Conservation (phyloP, 2,329 filamentous ascomycete genomes). For the Cytospora paraplurivora region DNA sequence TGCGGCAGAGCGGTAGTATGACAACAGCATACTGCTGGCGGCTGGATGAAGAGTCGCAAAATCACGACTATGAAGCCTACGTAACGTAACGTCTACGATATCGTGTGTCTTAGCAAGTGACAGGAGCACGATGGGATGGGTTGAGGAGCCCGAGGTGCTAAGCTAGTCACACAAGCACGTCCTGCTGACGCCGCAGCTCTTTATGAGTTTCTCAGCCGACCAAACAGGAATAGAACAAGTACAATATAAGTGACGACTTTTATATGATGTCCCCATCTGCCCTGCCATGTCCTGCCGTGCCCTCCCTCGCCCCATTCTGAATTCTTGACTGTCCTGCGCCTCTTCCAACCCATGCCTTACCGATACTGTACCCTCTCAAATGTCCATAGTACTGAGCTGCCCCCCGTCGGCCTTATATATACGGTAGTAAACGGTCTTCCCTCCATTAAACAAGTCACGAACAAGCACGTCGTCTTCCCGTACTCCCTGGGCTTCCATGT, state of each 20-base stretch:
- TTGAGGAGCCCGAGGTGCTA: not conserved
- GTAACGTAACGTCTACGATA: not conserved
- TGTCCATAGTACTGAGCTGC: not conserved
- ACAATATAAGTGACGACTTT: too few relatives aligned
- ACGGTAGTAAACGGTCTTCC: slow-evolving; percentile 7
- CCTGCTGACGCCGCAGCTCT: not conserved
- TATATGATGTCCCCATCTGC: too few relatives aligned
- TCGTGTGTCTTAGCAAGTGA: not conserved
- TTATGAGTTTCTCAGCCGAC: too few relatives aligned
- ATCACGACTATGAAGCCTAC: not conserved
- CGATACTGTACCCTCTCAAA: not conserved
- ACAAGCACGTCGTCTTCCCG: slow-evolving; percentile 1
- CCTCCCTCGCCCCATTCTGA: too few relatives aligned
- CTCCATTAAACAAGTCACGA: slow-evolving; percentile 13
- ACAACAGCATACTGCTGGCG: not conserved
- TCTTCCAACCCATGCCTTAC: not conserved
- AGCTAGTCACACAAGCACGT: not conserved
- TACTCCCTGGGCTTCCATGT: not conserved
- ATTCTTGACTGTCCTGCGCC: too few relatives aligned
- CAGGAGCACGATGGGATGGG: not conserved
- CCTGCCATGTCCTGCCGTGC: too few relatives aligned
- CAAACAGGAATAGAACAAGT: too few relatives aligned
- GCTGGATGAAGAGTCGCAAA: not conserved
- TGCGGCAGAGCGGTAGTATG: not conserved
- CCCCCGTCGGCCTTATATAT: not conserved